These are phyloP conservation scores for Boechera retrofracta DNA, from an alignment of 345 rosid genomes.

Conservation along the genomic window DNA sequence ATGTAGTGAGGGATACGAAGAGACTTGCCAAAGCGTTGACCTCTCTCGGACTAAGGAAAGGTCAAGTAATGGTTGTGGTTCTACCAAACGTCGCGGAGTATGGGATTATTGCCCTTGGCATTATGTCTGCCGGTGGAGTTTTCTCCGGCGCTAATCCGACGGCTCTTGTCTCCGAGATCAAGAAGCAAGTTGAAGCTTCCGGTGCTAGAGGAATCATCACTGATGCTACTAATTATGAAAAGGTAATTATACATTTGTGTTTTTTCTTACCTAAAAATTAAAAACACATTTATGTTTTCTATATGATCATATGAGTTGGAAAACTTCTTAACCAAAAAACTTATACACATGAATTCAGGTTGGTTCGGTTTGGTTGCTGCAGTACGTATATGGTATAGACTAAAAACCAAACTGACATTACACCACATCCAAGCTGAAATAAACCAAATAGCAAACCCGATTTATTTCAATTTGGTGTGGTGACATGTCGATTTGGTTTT, in stretches of 20 bases:
- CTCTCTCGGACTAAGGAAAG: constrained; percentile 83
- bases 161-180: constrained; percentile 70
- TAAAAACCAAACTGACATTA: background rate
- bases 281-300: too few species aligned
- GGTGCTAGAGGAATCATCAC: constrained; percentile 86
- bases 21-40: constrained; percentile 80
- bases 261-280: too few species aligned
- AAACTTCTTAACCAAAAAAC: too few species aligned
- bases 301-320: background rate
- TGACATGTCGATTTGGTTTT: background rate
- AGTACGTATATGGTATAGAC: background rate
- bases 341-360: background rate
- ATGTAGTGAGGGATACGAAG: constrained; percentile 66
- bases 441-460: background rate
- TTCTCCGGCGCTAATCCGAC: constrained; percentile 94
- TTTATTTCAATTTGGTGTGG: background rate
- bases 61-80: constrained; percentile 79
- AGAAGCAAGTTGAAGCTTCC: constrained; percentile 81
- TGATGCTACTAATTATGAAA: constrained; percentile 62
- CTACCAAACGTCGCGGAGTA: constrained; percentile 91
- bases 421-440: background rate
- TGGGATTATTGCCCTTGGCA: constrained; percentile 78
- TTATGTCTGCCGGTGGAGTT: constrained; percentile 92
- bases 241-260: constrained; percentile 49
- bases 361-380: background rate